phyloP scores from a whole-genome alignment of 495 filamentous ascomycete genomes.

The Annulohypoxylon stygium region DNA sequence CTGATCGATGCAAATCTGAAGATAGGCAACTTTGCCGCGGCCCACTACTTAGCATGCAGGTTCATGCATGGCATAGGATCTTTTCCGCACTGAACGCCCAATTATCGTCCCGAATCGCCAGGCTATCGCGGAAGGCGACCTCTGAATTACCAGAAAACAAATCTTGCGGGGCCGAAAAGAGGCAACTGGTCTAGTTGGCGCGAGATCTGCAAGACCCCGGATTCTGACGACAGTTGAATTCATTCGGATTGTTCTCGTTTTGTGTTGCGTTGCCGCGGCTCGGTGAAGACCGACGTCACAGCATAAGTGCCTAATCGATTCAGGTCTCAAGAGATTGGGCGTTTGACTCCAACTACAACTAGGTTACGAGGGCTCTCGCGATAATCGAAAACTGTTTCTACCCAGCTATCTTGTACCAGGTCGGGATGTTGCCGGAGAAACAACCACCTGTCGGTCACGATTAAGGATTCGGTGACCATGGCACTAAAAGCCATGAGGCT shows the following conservation, averaged over 20 bases:
- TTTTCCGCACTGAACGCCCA: conserved; percentile 34
- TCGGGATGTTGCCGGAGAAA: conserved; percentile 83
- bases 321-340: conserved; percentile 44
- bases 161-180: conserved; percentile 33
- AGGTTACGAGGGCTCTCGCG: conserved; percentile 87
- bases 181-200: conserved; percentile 40
- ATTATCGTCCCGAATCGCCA: conserved; percentile 40
- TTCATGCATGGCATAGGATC: conserved; percentile 53
- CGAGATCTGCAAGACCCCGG: conserved; percentile 40
- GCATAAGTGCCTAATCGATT: conserved; percentile 20
- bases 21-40: conserved; percentile 45
- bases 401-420: conserved; percentile 81
- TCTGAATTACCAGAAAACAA: conserved; percentile 24
- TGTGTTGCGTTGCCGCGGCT: conserved; percentile 36
- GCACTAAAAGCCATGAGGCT: conserved; percentile 96
- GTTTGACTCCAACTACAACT: conserved; percentile 90
- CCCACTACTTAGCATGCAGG: conserved; percentile 42
- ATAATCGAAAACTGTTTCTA: conserved; percentile 94
- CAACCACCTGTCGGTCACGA: conserved; percentile 92
- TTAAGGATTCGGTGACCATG: conserved; percentile 84
- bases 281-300: conserved; percentile 32
- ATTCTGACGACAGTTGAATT: conserved; percentile 31
- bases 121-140: conserved; percentile 36
- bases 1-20: conserved; percentile 40
- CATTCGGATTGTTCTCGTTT: conserved; percentile 18